Evolutionary conservation across 1,284 basidiomycete species (phyloP).

Genomic region (Inonotus hispidus): DNA sequence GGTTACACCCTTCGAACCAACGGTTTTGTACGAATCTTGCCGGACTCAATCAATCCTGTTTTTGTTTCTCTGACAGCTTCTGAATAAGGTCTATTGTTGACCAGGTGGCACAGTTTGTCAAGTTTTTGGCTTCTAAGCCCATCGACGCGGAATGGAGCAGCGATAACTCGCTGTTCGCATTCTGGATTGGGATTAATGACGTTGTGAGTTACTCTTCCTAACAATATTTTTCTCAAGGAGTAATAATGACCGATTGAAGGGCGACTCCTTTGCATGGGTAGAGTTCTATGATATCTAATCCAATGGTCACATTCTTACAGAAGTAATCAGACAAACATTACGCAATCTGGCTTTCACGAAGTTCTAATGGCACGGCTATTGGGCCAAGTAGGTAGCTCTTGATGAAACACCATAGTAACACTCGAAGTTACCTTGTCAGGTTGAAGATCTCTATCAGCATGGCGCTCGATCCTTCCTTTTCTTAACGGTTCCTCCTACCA

Average conservation of each 20-base stretch:
- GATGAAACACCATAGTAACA: background rate
- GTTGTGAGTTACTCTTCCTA: constrained; percentile 36
- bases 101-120: constrained; percentile 53
- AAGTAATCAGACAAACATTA: constrained; percentile 45
- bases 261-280: constrained; percentile 42
- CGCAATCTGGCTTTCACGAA: constrained; percentile 44
- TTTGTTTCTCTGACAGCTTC: background rate
- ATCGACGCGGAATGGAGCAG: constrained; percentile 47
- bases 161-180: constrained; percentile 50
- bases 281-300: background rate
- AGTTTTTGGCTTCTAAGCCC: constrained; percentile 46
- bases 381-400: constrained; percentile 38
- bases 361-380: constrained; percentile 51
- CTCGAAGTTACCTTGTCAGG: constrained; percentile 27
- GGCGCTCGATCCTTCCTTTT: constrained; percentile 62
- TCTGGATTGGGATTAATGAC: constrained; percentile 68
- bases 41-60: background rate
- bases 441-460: constrained; percentile 45
- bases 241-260: constrained; percentile 29
- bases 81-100: constrained; percentile 52
- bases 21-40: constrained; percentile 40
- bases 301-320: background rate
- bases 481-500: constrained; percentile 59
- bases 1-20: constrained; percentile 50
- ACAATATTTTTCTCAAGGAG: background rate